phyloP scores from a whole-genome alignment of 75 land plant genomes.

The Larix kaempferi region DNA sequence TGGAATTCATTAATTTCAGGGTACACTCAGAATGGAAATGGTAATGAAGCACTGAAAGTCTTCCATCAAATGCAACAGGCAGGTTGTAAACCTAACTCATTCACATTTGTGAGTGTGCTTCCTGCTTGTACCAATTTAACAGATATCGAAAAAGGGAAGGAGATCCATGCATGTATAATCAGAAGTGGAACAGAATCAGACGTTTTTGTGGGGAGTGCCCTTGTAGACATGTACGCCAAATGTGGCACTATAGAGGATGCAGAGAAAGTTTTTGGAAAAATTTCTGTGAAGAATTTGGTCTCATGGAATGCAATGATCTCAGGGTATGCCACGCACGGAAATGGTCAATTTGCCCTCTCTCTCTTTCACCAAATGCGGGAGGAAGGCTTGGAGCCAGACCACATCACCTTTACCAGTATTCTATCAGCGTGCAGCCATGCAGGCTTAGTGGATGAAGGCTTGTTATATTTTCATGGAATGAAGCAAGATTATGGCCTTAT shows the following conservation, averaged over 20 bases:
- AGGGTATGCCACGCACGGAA: constrained; percentile 41
- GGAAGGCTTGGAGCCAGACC: constrained; percentile 28
- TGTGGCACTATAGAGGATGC: constrained; percentile 43
- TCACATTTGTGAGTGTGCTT: constrained; percentile 38
- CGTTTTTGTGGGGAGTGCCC: constrained; percentile 33
- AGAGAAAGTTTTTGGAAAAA: constrained; percentile 28
- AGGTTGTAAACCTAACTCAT: constrained; percentile 32
- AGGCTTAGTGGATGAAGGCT: constrained; percentile 33
- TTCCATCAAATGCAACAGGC: constrained; percentile 33
- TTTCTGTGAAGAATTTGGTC: constrained; percentile 29
- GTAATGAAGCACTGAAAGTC: constrained; percentile 32
- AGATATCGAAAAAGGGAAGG: constrained; percentile 22
- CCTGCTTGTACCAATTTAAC: constrained; percentile 36
- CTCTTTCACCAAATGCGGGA: constrained; percentile 29
- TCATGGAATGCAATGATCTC: constrained; percentile 54
- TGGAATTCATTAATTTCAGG: constrained; percentile 57
- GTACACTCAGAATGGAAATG: constrained; percentile 25
- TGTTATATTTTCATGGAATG: constrained; percentile 26
- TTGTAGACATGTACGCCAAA: constrained; percentile 57
- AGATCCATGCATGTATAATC: constrained; percentile 17
- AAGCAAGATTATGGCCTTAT: constrained; percentile 11
- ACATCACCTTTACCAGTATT: constrained; percentile 46
- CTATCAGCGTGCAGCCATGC: constrained; percentile 50
- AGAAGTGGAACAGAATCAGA: constrained; percentile 13
- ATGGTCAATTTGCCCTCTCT: constrained; percentile 20